Evolutionary conservation across 805 yeast genomes (phyloP).

Genomic region (Myxozyma nipponensis): DNA sequence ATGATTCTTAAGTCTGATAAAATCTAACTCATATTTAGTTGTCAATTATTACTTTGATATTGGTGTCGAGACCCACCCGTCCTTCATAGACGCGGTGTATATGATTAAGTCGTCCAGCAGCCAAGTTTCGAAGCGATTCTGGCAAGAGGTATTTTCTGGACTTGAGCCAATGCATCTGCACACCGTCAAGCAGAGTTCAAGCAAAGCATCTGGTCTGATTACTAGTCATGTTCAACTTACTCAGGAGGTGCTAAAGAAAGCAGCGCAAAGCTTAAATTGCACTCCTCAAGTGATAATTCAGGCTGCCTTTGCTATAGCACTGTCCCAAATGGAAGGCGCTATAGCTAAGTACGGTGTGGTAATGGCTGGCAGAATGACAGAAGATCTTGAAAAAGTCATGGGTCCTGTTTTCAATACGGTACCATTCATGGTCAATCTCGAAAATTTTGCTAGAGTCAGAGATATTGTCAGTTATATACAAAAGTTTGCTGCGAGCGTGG

Average conservation of each 20-base stretch:
- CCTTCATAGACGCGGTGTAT: conserved; percentile 18
- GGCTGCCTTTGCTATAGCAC: conserved; percentile 19
- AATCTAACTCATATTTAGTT: conserved; percentile 4
- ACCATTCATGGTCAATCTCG: conserved; percentile 16
- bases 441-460: not conserved
- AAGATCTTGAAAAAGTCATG: conserved; percentile 15
- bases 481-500: conserved; percentile 4
- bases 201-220: not conserved
- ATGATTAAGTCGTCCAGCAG: conserved; percentile 1
- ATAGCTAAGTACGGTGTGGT: conserved; percentile 17
- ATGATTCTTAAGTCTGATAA: not conserved
- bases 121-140: conserved; percentile 6
- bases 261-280: conserved; percentile 12
- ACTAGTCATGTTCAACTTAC: not conserved
- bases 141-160: conserved; percentile 7
- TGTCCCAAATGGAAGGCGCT: conserved; percentile 6
- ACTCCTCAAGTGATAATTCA: conserved; percentile 28
- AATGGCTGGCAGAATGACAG: conserved; percentile 20
- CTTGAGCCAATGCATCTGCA: not conserved
- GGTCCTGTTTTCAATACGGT: conserved; percentile 29
- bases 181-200: not conserved
- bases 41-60: conserved; percentile 8
- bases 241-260: not conserved
- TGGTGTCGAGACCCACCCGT: conserved; percentile 16
- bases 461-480: conserved; percentile 8